Evolutionary conservation across 208 protist genomes (phyloP).

Genomic region (Leishmania major): DNA sequence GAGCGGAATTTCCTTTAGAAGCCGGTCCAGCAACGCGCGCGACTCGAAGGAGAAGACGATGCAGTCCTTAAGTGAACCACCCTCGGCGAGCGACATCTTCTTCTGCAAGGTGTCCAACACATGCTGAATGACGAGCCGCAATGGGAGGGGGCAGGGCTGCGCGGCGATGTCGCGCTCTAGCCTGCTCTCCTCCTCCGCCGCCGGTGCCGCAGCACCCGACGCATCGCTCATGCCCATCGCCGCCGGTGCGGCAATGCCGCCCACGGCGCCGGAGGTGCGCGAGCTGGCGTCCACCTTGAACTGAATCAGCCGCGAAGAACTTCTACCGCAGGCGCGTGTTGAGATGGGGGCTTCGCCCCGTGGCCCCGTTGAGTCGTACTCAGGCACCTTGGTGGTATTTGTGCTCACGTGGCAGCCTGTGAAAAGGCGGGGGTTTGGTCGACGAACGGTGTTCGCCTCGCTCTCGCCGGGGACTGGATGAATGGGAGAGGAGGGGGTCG

Average conservation of each 20-base stretch:
- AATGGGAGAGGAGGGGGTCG: background rate
- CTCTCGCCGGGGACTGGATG: background rate
- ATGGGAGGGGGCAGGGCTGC: slow-evolving; percentile 84
- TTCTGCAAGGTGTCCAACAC: slow-evolving; percentile 60
- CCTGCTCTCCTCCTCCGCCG: slow-evolving; percentile 29
- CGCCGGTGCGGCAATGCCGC: background rate
- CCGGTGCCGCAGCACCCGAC: background rate
- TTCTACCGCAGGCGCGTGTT: background rate
- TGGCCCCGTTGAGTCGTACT: slow-evolving; percentile 4
- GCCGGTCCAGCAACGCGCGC: slow-evolving; percentile 71
- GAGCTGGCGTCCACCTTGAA: slow-evolving; percentile 9
- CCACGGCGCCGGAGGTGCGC: background rate
- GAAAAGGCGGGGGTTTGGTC: background rate
- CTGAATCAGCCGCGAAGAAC: slow-evolving; percentile 25
- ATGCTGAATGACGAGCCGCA: slow-evolving; percentile 76
- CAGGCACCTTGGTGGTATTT: background rate
- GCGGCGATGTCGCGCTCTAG: slow-evolving; percentile 54
- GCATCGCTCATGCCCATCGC: background rate
- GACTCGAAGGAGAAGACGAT: slow-evolving; percentile 85
- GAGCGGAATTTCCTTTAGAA: slow-evolving; percentile 84
- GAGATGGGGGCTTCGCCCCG: background rate
- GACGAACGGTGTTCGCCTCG: background rate
- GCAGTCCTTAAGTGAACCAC: slow-evolving; percentile 73
- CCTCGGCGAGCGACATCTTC: slow-evolving; percentile 74
- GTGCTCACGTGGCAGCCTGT: background rate